Conservation (phyloP, 2,329 filamentous ascomycete genomes). For the Phyllosticta citrichinensis region DNA sequence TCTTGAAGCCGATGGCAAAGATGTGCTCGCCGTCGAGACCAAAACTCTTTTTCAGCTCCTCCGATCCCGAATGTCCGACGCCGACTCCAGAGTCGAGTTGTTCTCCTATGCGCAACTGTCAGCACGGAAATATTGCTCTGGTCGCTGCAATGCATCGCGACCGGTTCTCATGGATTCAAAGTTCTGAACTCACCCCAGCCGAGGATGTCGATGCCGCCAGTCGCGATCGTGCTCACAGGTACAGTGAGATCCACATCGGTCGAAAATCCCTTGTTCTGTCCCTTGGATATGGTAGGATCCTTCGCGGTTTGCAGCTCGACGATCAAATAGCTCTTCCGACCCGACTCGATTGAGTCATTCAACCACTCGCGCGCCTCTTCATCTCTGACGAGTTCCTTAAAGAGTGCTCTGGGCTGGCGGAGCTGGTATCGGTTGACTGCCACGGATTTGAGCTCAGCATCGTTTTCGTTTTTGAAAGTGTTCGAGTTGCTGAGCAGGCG, state of each 20-base stretch:
- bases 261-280: not conserved
- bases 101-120: not conserved
- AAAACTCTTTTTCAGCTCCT: not conserved
- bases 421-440: not conserved
- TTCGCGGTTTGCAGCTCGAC: slow-evolving; percentile 9
- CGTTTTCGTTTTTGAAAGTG: not conserved
- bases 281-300: not conserved
- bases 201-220: not conserved
- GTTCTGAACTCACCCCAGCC: not conserved
- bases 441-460: not conserved
- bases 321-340: slow-evolving; percentile 4
- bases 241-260: not conserved
- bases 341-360: slow-evolving; percentile 7
- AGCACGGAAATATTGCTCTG: not conserved
- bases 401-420: not conserved
- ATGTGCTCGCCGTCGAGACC: not conserved
- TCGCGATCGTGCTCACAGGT: not conserved
- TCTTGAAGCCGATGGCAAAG: not conserved
- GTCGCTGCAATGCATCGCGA: not conserved
- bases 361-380: slow-evolving; percentile 9
- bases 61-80: not conserved
- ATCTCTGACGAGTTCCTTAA: not conserved
- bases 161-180: too few species aligned
- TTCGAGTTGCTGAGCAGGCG: not conserved
- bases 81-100: not conserved